Evolutionary conservation across 1,139 yeast genomes (phyloP).

Genomic region (Geotrichum fermentans): DNA sequence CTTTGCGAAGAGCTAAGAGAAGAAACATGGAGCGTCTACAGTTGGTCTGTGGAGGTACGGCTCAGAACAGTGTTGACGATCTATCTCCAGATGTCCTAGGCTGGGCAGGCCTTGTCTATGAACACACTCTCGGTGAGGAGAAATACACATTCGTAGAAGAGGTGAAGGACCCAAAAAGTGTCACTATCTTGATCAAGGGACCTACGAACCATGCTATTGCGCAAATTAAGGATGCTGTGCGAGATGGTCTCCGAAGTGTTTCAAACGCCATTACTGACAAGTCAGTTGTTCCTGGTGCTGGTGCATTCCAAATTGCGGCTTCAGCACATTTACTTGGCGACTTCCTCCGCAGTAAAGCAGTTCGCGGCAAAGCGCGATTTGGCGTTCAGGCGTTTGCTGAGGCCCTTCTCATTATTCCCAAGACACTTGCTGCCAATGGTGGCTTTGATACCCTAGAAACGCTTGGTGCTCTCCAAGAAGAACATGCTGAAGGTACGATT

Average conservation of each 20-base stretch:
- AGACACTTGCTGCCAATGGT: slow-evolving; percentile 86
- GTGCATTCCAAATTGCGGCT: slow-evolving; percentile 87
- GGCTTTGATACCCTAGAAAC: slow-evolving; percentile 93
- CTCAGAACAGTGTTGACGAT: slow-evolving; percentile 96
- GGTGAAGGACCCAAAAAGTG: slow-evolving; percentile 84
- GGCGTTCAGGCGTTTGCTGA: slow-evolving; percentile 94
- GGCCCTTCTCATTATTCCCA: slow-evolving; percentile 84
- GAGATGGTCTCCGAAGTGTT: slow-evolving; percentile 95
- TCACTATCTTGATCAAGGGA: slow-evolving; percentile 88
- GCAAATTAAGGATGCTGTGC: slow-evolving; percentile 93
- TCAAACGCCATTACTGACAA: slow-evolving; percentile 85
- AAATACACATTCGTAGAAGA: slow-evolving; percentile 95
- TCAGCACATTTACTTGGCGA: slow-evolving; percentile 52
- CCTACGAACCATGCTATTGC: slow-evolving; percentile 83
- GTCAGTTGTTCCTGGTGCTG: slow-evolving; percentile 91
- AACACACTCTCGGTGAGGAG: slow-evolving; percentile 92
- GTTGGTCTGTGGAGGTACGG: slow-evolving; percentile 94
- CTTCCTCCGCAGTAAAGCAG: slow-evolving; percentile 46
- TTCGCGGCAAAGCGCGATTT: slow-evolving; percentile 82
- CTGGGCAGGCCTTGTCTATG: slow-evolving; percentile 84
- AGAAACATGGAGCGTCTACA: slow-evolving; percentile 98
- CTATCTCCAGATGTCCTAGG: slow-evolving; percentile 82
- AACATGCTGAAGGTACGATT: slow-evolving; percentile 69
- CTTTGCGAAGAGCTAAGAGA: slow-evolving; percentile 95
- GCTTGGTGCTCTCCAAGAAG: slow-evolving; percentile 85